These are phyloP conservation scores for Leishmania tarentolae DNA, from an alignment of 208 protist genomes.

Conservation along the genomic window DNA sequence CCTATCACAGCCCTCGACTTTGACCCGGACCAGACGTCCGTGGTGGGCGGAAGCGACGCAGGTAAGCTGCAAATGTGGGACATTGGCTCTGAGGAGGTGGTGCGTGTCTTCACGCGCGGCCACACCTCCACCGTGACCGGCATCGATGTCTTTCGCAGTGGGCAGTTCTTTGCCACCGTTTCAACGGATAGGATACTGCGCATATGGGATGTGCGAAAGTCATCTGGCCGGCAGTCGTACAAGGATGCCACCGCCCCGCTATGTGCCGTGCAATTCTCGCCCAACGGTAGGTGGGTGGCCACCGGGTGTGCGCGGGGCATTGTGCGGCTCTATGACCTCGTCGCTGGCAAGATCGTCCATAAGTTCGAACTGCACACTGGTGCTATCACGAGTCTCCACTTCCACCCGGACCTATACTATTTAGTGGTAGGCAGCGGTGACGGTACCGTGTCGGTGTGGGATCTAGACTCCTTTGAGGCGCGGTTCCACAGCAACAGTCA, in stretches of 20 bases:
- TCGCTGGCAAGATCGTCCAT: constrained; percentile 43
- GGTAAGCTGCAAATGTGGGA: constrained; percentile 76
- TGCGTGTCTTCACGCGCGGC: constrained; percentile 60
- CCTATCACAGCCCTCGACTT: constrained; percentile 72
- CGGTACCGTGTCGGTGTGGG: constrained; percentile 77
- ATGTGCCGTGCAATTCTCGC: constrained; percentile 71
- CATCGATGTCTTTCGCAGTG: constrained; percentile 60
- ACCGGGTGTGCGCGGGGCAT: constrained; percentile 74
- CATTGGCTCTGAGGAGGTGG: constrained; percentile 53
- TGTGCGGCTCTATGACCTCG: constrained; percentile 78
- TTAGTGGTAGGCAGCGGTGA: constrained; percentile 73
- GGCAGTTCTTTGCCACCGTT: constrained; percentile 69
- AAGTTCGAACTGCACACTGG: constrained; percentile 62
- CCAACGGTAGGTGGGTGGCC: constrained; percentile 67
- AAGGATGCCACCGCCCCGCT: constrained; percentile 62
- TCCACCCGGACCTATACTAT: constrained; percentile 77
- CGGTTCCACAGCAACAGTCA: constrained; percentile 55
- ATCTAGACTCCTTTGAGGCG: constrained; percentile 61
- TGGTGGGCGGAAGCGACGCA: constrained; percentile 64
- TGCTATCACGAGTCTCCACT: constrained; percentile 79
- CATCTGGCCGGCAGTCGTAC: constrained; percentile 69
- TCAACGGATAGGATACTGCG: constrained; percentile 78
- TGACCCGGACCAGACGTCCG: constrained; percentile 50
- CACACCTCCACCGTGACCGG: constrained; percentile 73
- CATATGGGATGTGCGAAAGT: constrained; percentile 89